These are phyloP conservation scores for Capniomyces stellatus DNA, from an alignment of 371 early-diverging fungal genomes.

Conservation along the genomic window DNA sequence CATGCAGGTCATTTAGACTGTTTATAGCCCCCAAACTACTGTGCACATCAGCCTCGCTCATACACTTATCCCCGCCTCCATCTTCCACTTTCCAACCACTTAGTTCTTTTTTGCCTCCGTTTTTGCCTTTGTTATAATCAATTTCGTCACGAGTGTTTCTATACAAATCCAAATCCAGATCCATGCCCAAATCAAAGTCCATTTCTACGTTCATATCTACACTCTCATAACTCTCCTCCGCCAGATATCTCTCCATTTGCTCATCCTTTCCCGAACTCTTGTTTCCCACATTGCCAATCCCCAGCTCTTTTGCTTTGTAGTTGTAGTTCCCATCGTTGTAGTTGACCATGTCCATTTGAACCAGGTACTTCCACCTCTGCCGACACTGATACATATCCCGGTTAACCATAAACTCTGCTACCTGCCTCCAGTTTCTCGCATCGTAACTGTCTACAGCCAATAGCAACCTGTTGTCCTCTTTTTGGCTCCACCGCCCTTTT, in stretches of 20 bases:
- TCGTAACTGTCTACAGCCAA: background rate
- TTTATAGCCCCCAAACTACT: too few species aligned
- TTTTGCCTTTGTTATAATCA: too few species aligned
- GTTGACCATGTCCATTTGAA: background rate
- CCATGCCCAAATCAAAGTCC: too few species aligned
- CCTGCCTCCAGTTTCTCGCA: background rate
- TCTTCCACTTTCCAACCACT: too few species aligned
- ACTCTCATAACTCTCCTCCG: background rate
- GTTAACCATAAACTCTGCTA: background rate
- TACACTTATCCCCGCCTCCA: too few species aligned
- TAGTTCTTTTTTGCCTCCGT: too few species aligned
- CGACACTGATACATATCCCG: background rate
- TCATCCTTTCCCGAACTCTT: background rate
- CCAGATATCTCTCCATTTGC: background rate
- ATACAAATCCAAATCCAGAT: too few species aligned
- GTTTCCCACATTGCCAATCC: background rate
- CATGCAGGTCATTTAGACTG: too few species aligned
- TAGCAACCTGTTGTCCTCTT: background rate
- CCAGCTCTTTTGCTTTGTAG: background rate
- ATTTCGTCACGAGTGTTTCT: too few species aligned
- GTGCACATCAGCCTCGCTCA: too few species aligned
- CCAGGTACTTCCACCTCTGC: background rate
- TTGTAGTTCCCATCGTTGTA: background rate
- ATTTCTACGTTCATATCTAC: background rate
- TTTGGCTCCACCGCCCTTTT: background rate